These are phyloP conservation scores for Endoconidiophora laricicola DNA, from an alignment of 2,329 filamentous ascomycete genomes.

Conservation along the genomic window DNA sequence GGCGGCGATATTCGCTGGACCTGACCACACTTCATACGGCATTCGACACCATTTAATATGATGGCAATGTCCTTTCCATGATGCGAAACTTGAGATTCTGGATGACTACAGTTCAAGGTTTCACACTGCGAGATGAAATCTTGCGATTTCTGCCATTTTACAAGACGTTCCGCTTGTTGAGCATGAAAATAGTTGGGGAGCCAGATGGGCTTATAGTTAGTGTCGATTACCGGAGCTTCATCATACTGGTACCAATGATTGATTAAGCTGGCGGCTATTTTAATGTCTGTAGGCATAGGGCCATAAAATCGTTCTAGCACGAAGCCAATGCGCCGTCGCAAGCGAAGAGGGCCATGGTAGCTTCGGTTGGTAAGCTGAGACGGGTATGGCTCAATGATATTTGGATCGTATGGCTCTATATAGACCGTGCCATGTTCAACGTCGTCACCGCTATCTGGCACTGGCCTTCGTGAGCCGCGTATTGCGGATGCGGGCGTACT, in stretches of 20 bases:
- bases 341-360: slow-evolving; percentile 23
- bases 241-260: slow-evolving; percentile 21
- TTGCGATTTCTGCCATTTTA: slow-evolving; percentile 8
- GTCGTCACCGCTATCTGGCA: slow-evolving; percentile 15
- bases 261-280: slow-evolving; percentile 14
- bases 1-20: slow-evolving; percentile 7
- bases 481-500: neutral
- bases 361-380: slow-evolving; percentile 15
- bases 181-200: slow-evolving; percentile 12
- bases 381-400: slow-evolving; percentile 20
- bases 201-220: slow-evolving; percentile 14
- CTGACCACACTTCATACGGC: slow-evolving; percentile 18
- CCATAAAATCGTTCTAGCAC: slow-evolving; percentile 17
- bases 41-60: slow-evolving; percentile 17
- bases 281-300: slow-evolving; percentile 14
- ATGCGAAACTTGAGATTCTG: slow-evolving; percentile 19
- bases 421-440: slow-evolving; percentile 15
- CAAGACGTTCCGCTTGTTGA: slow-evolving; percentile 6
- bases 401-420: slow-evolving; percentile 14
- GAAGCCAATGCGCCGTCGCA: slow-evolving; percentile 14
- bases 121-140: neutral
- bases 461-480: neutral
- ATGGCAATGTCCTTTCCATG: slow-evolving; percentile 19
- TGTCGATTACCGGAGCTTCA: slow-evolving; percentile 15
- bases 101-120: slow-evolving; percentile 17